Base-by-base conservation (phyloP, 257 asterid genomes). In the Prunella vulgaris region DNA sequence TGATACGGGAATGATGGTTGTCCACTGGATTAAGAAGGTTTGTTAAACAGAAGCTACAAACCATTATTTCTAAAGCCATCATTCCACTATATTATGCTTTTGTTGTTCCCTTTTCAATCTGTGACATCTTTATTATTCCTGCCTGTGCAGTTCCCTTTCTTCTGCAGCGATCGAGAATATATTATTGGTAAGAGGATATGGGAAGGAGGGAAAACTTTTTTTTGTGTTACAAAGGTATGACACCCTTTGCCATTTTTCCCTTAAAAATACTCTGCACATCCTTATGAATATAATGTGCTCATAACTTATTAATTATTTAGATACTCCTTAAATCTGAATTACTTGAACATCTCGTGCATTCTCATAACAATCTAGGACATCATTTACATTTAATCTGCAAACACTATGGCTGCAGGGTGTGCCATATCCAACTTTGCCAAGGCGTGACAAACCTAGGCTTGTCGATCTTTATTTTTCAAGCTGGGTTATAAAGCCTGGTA, bases 21-120 rank as follows among this genome's bases (percentile, higher is more conserved):
- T 84, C 66, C 98, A 88, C 73, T 92, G 97, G 97, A 90, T 86
- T 27, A 87, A 88, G 81, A 92, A 92, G 98, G 98, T 92, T 69
- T 54, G 82, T 76, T 40, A 56, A 49, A 27, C 57, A 38, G 22
- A 35, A 46, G 65, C 66, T 63, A 14, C 49, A 13, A 37, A n/a
- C 13, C 54, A 15, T 24, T 5, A n/a, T 28, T 40, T 10, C 42
- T 32, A 57, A 22, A 66, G 8, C 49, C 12, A 68, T 54, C 22
- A 54, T 66, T 58, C 57, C 18, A 27, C 9, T 52, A 49, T 13
- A 52, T 46, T 49, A 64, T 58, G 58, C 67, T 38, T 64, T 66
- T 49, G 53, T 62, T 58, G 71, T 52, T 17, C 10, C 69, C 27
- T 60, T 73, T 56, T 74, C 59, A 68, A n/a, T 54, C 71, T 44